Percentiles rank a stretch among this genome's conserved stretches.
Conservation (phyloP, 2,329 filamentous ascomycete genomes). For the Emmonsiellopsis sp. region DNA sequence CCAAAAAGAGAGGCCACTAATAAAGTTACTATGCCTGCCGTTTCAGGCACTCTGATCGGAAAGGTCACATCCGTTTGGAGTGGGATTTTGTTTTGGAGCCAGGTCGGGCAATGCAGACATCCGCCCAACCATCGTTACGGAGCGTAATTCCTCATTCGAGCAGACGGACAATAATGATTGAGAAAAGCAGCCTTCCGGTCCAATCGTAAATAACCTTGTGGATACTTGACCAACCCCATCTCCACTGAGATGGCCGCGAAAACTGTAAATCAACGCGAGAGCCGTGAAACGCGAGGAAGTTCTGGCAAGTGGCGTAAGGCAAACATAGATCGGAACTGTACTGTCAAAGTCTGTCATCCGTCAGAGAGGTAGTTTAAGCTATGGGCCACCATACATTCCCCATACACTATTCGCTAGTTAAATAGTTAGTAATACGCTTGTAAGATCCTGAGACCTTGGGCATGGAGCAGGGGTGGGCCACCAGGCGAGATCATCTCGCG, state of each 20-base stretch:
- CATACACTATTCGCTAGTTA: too few relatives aligned
- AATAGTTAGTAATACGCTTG: background rate
- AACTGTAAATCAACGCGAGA: background rate
- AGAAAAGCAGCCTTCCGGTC: too few relatives aligned
- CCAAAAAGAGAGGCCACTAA: background rate
- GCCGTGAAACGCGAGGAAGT: background rate
- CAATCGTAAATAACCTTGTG: background rate
- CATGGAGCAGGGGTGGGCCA: background rate
- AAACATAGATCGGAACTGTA: too few relatives aligned
- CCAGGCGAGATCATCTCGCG: slow-evolving; percentile 1
- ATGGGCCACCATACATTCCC: too few relatives aligned
- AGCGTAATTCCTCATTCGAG: background rate
- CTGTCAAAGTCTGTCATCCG: too few relatives aligned
- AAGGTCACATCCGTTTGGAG: background rate
- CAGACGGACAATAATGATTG: background rate
- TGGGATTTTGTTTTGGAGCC: background rate
- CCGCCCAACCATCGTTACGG: background rate
- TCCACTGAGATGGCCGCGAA: background rate
- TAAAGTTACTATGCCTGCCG: background rate
- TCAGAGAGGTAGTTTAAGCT: too few relatives aligned
- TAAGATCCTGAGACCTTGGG: background rate
- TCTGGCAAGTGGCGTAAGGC: too few relatives aligned
- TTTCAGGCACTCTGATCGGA: slow-evolving; percentile 1
- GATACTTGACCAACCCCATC: background rate
- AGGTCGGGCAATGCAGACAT: background rate